Evolutionary conservation across 148 eudicot species (phyloP).

Genomic region (Vaccinium myrtillus): DNA sequence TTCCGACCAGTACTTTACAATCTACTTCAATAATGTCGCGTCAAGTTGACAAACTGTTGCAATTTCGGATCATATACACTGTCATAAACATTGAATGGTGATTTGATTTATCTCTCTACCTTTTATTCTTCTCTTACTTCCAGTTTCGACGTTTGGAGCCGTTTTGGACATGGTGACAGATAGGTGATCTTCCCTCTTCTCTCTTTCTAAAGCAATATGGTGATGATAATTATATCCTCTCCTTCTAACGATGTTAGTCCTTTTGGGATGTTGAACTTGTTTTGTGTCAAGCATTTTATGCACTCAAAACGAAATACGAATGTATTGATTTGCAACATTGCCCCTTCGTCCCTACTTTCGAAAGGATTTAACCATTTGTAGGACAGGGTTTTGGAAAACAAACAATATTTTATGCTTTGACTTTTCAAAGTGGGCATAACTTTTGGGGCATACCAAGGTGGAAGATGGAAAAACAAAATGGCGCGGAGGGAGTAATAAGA

Average conservation of each 20-base stretch:
- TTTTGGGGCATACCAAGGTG: neutral
- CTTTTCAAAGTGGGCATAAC: neutral
- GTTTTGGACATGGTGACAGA: slow-evolving; percentile 97
- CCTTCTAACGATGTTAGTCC: neutral
- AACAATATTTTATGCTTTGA: neutral
- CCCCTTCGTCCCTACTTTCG: neutral
- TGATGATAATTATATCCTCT: neutral
- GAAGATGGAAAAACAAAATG: neutral
- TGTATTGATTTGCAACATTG: neutral
- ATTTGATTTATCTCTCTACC: slow-evolving; percentile 15
- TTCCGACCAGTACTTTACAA: neutral
- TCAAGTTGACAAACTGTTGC: neutral
- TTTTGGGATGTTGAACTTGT: neutral
- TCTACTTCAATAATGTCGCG: neutral
- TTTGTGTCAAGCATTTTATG: neutral
- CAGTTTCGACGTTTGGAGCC: slow-evolving; percentile 92
- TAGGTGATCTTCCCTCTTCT: slow-evolving; percentile 41
- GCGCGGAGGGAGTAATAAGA: neutral
- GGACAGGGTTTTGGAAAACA: neutral
- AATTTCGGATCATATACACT: neutral
- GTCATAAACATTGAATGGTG: neutral
- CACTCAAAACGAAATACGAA: neutral
- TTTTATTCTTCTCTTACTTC: slow-evolving; percentile 10
- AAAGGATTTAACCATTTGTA: neutral
- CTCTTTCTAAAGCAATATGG: neutral